Evolutionary conservation across 2,329 filamentous ascomycete species (phyloP), one percentile per base, ranked within the genome.

Genomic region (Trichoderma brevicompactum): DNA sequence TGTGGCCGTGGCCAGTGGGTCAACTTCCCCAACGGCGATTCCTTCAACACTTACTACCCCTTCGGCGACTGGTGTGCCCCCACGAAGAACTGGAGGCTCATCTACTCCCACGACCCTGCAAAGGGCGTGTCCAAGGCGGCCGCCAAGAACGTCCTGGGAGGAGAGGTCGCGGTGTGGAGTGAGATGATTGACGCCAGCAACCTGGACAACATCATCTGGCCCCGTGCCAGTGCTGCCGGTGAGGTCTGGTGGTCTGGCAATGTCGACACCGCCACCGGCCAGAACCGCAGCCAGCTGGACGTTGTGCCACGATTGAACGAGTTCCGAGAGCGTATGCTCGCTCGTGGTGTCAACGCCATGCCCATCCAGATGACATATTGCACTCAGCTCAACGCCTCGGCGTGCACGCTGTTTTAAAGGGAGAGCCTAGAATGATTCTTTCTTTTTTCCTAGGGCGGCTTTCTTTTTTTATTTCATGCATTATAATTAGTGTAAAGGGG

Each of bases 61-160:
- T 96, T 90, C 80, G 78, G 80, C 66, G 92, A 96, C 79, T 96
- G 93, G 84, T 96, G 92, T 79, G 80, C 81, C 0, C 93, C 93
- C 2, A 82, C 83, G 73, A 92, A 96, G 81, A 91, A 86, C 79
- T 97, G 93, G 93, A 85, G 87, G 5, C 81, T 92, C 34, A 84
- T 94, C 66, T 96, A 96, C 81, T 85, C 87, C 23, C 91, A 94
- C 76, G 89, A 96, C 74, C 92, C 92, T 0, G 79, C 88, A 5
- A 81, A 79, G 2, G 85, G 85, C 55, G 81, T 96, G 7, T 84
- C 89, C 0, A 78, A 77, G 9, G 82, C 87, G 36, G 76, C 86
- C 44, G 85, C 87, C 34, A 82, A 89, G 73, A 83, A 92, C 15
- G 89, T 96, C 2, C 76, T 94, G 8, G 93, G 93, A 53, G 93